phyloP scores from a whole-genome alignment of 495 filamentous ascomycete species.

The Cercophora sp. region DNA sequence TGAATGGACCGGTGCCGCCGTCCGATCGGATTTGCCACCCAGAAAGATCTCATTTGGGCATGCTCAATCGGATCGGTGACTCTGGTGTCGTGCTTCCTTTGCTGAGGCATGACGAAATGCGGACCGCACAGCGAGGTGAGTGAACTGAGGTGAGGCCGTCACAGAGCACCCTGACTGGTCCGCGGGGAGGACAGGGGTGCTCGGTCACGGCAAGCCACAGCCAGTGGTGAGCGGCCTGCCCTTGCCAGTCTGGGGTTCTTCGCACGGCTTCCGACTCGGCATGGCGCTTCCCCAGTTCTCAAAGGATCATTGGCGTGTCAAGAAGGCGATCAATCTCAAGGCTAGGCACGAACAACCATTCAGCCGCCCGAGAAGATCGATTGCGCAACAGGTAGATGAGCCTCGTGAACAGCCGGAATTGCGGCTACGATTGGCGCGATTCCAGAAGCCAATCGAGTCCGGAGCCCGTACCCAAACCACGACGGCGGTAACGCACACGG shows the following conservation, averaged over 20 bases:
- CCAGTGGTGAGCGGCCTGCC: too few relatives aligned
- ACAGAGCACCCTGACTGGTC: conserved; percentile 1
- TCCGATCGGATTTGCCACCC: too few relatives aligned
- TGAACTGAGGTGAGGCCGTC: conserved; percentile 7
- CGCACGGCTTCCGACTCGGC: neutral
- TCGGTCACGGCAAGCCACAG: conserved; percentile 2
- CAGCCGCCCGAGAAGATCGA: conserved; percentile 13
- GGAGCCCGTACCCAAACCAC: conserved; percentile 3
- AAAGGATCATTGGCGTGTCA: conserved; percentile 21
- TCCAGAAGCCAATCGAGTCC: conserved; percentile 9
- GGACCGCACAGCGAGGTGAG: neutral
- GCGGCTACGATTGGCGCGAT: conserved; percentile 7
- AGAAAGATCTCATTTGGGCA: too few relatives aligned
- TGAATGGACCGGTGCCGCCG: too few relatives aligned
- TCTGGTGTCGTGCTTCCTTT: neutral
- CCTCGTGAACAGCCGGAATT: conserved; percentile 18
- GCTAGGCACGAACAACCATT: conserved; percentile 13
- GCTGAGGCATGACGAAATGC: conserved; percentile 11
- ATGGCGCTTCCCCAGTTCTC: neutral
- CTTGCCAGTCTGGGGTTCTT: neutral
- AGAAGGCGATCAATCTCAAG: conserved; percentile 20
- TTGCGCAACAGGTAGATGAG: conserved; percentile 10
- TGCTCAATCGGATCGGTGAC: conserved; percentile 5
- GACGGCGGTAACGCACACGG: neutral
- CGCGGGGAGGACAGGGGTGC: neutral